Percentiles rank a stretch among this genome's conserved stretches.
phyloP scores from a whole-genome alignment of 139 green algal species.

The Coelastrella sp. region DNA sequence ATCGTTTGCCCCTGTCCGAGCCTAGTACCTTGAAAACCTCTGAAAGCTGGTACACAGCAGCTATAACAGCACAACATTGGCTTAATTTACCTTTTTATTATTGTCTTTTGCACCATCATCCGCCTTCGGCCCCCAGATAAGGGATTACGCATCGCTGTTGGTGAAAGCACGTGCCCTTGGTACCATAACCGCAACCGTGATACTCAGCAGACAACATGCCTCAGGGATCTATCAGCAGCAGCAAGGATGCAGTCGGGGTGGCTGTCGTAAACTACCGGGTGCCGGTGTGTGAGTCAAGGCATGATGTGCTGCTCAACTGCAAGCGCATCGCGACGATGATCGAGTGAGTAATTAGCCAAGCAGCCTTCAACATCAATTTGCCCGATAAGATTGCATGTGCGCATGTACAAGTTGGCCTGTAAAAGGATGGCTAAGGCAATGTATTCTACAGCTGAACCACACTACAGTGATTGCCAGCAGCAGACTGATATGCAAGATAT shows the following conservation, averaged over 20 bases:
- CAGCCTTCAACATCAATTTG: no score
- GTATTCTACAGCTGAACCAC: no score
- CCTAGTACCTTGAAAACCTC: no score
- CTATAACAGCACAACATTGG: no score
- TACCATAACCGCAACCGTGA: background rate
- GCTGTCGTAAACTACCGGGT: slow-evolving; percentile 45
- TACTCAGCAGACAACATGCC: slow-evolving; percentile 21
- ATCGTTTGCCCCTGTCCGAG: no score
- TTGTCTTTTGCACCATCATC: no score
- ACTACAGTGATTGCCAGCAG: no score
- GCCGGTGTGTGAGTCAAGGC: background rate
- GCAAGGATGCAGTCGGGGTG: slow-evolving; percentile 36
- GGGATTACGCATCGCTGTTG: background rate
- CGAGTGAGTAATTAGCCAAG: background rate
- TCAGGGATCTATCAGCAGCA: slow-evolving; percentile 33
- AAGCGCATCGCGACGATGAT: slow-evolving; percentile 52
- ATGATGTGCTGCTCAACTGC: slow-evolving; percentile 53
- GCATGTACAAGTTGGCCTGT: background rate
- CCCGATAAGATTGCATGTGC: background rate
- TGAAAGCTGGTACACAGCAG: no score
- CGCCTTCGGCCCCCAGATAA: no score
- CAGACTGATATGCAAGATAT: no score
- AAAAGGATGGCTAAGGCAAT: no score
- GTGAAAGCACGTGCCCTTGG: background rate
- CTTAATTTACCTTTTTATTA: no score